Evolutionary conservation across 2,329 filamentous ascomycete genomes (phyloP), one percentile per base, ranked within the genome.

Genomic region (Cladosporium sp.): DNA sequence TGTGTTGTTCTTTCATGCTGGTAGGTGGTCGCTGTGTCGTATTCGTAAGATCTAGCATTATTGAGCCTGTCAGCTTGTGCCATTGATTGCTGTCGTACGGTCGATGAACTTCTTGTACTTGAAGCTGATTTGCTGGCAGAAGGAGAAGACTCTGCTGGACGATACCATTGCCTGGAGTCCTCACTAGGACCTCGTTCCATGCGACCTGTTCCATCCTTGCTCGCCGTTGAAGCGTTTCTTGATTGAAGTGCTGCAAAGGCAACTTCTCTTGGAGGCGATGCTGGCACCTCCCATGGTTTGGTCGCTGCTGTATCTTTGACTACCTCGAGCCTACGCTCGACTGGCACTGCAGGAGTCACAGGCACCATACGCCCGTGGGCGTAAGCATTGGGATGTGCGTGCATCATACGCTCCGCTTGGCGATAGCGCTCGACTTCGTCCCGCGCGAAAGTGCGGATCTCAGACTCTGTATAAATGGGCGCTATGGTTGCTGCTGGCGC

Each of bases 391-490:
- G 68, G 67, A 65, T 77, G 75, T 21, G 69, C 68, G 41, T 76
- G 72, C 49, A 78, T 64, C 65, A 69, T 74, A n/a, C 75, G 71
- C 68, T 78, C 76, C 7, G 72, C 73, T 61, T 73, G 71, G 21
- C 75, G 71, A 64, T 76, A 78, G 12, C 71, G 71, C 28, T 71
- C 71, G 47, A 78, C 69, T 57, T 78, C 76, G 36, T 78, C 74
- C 32, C 75, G 69, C 36, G 75, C 75, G 47, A 78, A 72, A 51
- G 66, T 70, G 2, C 75, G 70, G 34, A 77, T 73, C 34, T 76
- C 72, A 6, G 61, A 55, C 41, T 72, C 68, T 4, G 68, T 61
- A 51, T 51, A 60, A 1, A 26, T 24, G 21, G 32, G 21, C 3
- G 21, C 11, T 6, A 15, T 18, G 14, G 15, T 15, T 3, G 15